Percentiles rank a stretch among this genome's conserved stretches.
phyloP scores from a whole-genome alignment of 768 basidiomycete genomes.

The Tricholoma matsutake region DNA sequence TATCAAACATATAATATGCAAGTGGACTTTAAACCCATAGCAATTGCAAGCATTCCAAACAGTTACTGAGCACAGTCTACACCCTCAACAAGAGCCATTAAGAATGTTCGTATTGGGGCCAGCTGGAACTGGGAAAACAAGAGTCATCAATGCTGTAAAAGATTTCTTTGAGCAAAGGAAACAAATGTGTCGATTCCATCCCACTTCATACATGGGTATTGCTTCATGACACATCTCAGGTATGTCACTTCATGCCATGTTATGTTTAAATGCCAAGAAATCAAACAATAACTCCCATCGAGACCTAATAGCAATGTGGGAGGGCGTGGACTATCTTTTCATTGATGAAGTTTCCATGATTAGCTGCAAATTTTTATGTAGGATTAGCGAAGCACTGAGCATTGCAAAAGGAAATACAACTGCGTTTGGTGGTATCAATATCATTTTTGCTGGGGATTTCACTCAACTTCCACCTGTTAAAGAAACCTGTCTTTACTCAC shows the following conservation, averaged over 20 bases:
- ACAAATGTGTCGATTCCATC: slow-evolving; percentile 23
- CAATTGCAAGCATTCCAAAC: slow-evolving; percentile 31
- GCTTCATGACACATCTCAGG: slow-evolving; percentile 38
- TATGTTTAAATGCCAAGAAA: slow-evolving; percentile 14
- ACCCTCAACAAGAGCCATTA: slow-evolving; percentile 15
- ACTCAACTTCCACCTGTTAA: slow-evolving; percentile 18
- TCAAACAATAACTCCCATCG: neutral
- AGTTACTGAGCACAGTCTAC: slow-evolving; percentile 24
- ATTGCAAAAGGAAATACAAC: slow-evolving; percentile 9
- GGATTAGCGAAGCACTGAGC: slow-evolving; percentile 5
- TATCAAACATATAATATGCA: slow-evolving; percentile 14
- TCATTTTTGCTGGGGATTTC: slow-evolving; percentile 18
- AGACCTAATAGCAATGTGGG: slow-evolving; percentile 22
- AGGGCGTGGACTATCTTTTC: slow-evolving; percentile 29
- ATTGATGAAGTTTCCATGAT: slow-evolving; percentile 23
- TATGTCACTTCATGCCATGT: slow-evolving; percentile 36
- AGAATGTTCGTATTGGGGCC: slow-evolving; percentile 36
- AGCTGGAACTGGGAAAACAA: slow-evolving; percentile 43
- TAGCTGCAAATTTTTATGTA: slow-evolving; percentile 6
- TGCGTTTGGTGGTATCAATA: slow-evolving; percentile 28
- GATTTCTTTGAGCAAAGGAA: slow-evolving; percentile 24
- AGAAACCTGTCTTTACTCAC: neutral
- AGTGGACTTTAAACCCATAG: slow-evolving; percentile 32
- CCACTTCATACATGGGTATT: slow-evolving; percentile 35
- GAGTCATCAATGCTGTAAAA: slow-evolving; percentile 33